Evolutionary conservation across 345 rosid species (phyloP).

Genomic region (Cardamine chenopodiifolia): DNA sequence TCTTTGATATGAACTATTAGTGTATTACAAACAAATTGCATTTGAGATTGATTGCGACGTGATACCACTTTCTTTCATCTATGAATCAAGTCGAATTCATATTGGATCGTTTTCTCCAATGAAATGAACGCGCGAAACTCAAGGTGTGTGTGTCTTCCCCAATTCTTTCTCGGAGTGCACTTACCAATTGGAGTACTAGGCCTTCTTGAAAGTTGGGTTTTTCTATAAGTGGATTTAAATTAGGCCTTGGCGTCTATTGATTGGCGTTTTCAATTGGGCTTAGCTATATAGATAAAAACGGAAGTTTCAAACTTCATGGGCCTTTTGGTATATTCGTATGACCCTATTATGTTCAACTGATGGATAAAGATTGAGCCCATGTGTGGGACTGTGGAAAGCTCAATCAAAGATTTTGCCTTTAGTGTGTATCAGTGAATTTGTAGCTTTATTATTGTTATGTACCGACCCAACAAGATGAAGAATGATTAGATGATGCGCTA

Average conservation of each 20-base stretch:
- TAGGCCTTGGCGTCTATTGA: neutral
- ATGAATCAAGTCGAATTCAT: neutral
- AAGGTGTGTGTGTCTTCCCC: neutral
- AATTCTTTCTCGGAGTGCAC: neutral
- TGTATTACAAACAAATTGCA: constrained; percentile 2
- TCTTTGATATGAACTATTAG: neutral
- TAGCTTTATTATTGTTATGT: too few species aligned
- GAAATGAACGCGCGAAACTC: too few species aligned
- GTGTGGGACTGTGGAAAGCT: neutral
- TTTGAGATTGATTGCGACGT: neutral
- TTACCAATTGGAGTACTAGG: neutral
- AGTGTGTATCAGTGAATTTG: too few species aligned
- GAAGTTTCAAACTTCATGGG: neutral
- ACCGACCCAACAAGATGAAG: too few species aligned
- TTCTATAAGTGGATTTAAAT: neutral
- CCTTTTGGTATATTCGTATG: neutral
- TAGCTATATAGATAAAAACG: neutral
- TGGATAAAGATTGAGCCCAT: neutral
- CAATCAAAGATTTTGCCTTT: neutral
- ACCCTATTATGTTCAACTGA: neutral
- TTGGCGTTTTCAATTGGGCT: neutral
- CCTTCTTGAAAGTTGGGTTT: neutral
- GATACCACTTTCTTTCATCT: neutral
- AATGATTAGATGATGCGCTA: too few species aligned
- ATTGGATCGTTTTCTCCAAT: too few species aligned